Base-by-base conservation (phyloP, 2,329 filamentous ascomycete genomes). In the Plenodomus tracheiphilus region DNA sequence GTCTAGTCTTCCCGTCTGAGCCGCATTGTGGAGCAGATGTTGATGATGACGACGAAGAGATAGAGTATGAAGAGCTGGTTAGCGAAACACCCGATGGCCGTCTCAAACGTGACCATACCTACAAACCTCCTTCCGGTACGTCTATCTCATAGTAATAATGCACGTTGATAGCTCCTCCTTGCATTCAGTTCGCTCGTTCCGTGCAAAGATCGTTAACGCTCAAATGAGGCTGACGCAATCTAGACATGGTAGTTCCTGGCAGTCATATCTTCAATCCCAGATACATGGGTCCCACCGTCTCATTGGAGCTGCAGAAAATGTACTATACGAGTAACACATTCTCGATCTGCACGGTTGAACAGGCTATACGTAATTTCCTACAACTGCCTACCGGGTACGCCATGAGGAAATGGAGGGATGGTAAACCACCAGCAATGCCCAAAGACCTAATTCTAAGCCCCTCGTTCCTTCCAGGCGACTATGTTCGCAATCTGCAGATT, bases 321-420 rank as follows among this genome's bases (percentile, higher is more conserved):
- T 66, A 66, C 18, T 64, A 62, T 21, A 16, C 39, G 9, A 49
- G 42, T 9, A 66, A 66, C 22, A 58, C 46, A 1, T 65, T 66
- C 22, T 63, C 64, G 1, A 39, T 65, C 0, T 66, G 64, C 41
- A 58, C 54, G 7, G 40, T 63, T 3, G 54, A 58, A 17, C 37
- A 48, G 4, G 57, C 47, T 8, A 37, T 64, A 3, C 38, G 18
- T 13, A 13, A 42, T 15, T 57, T 55, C 36, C 42, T 62, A 18
- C 47, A 45, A n/a, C 30, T 20, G 3, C 45, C 51, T 16, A 38
- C 47, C 2, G 47, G 32, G 22, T 25, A 40, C 34, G 39, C 38
- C 34, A 19, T 43, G 16, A 19, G 30, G 15, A 38, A 32, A n/a
- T 41, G 37, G 20, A 17, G 35, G 6, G 21, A 32, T 37, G 51